Conservation (phyloP, 805 yeast genomes). For the Candida succiphila region DNA sequence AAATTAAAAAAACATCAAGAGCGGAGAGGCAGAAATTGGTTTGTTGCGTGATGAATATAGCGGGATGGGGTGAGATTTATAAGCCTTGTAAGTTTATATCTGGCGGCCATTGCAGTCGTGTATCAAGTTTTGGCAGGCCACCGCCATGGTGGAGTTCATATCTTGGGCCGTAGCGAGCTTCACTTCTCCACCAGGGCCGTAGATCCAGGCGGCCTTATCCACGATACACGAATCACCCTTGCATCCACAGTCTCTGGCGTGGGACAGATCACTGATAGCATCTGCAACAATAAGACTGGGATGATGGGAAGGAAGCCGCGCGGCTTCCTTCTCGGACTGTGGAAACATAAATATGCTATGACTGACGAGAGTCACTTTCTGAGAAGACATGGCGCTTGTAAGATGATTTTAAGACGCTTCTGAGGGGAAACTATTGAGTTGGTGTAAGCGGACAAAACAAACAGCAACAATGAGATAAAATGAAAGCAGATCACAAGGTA, state of each 20-base stretch:
- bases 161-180: conserved; percentile 10
- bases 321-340: conserved; percentile 5
- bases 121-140: conserved; percentile 16
- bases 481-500: too few species aligned
- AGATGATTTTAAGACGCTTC: too few species aligned
- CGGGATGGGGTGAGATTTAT: too few species aligned
- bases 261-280: conserved; percentile 16
- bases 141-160: conserved; percentile 19
- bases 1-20: too few species aligned
- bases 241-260: conserved; percentile 23
- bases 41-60: too few species aligned
- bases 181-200: conserved; percentile 25
- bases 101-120: conserved; percentile 13
- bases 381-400: conserved; percentile 22
- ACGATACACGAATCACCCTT: conserved; percentile 22
- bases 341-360: conserved; percentile 25
- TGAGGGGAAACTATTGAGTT: too few species aligned
- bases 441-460: too few species aligned
- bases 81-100: conserved; percentile 1
- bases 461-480: too few species aligned
- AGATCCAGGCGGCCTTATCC: conserved; percentile 24
- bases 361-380: conserved; percentile 19
- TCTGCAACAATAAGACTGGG: conserved; percentile 26
- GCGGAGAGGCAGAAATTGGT: too few species aligned
- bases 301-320: conserved; percentile 22